Conservation (phyloP, 164 flowering plant species). For the Stephania cephalantha region DNA sequence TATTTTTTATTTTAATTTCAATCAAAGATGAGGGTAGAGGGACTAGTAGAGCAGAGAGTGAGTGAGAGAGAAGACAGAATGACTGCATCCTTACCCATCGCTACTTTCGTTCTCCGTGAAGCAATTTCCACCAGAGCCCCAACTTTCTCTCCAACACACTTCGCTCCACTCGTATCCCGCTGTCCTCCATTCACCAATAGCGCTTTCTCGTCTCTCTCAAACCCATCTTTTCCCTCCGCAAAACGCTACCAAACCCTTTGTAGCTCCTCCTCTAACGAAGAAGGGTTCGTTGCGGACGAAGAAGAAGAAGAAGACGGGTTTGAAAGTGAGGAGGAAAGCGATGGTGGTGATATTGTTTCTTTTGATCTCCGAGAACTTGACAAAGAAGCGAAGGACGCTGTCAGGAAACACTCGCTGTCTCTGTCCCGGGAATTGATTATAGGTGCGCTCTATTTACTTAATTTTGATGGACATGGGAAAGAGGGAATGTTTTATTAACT, state of each 20-base stretch:
- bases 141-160: neutral
- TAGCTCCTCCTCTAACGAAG: neutral
- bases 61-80: too few species aligned
- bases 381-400: neutral
- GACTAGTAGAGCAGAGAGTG: too few species aligned
- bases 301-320: neutral
- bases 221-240: neutral
- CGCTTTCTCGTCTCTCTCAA: neutral
- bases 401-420: neutral
- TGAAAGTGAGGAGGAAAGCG: neutral
- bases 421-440: neutral
- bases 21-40: too few species aligned
- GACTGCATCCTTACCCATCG: neutral
- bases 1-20: too few species aligned
- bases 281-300: neutral
- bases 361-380: neutral
- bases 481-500: neutral
- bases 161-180: neutral
- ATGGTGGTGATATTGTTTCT: neutral
- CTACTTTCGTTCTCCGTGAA: neutral
- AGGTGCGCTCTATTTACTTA: neutral
- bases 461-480: neutral
- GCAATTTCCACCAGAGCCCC: neutral
- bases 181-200: neutral
- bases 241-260: neutral